These are phyloP conservation scores for Phyllosticta paracitricarpa DNA, from an alignment of 2,329 filamentous ascomycete species.

Conservation along the genomic window DNA sequence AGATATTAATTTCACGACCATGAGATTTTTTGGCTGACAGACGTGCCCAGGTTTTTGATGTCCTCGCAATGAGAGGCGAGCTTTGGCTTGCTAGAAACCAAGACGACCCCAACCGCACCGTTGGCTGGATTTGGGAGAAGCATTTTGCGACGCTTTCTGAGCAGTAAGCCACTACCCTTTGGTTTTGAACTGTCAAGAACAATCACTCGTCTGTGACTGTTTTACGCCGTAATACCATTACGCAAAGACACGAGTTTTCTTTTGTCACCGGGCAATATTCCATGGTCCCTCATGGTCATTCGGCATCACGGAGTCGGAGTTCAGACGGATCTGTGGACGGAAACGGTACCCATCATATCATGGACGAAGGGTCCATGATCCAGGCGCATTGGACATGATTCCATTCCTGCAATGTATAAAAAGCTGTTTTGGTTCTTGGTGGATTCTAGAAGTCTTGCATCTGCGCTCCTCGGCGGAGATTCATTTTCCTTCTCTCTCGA, in stretches of 20 bases:
- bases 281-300: conserved; percentile 6
- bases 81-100: conserved; percentile 97
- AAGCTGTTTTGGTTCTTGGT: conserved; percentile 5
- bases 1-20: conserved; percentile 18
- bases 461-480: conserved; percentile 5
- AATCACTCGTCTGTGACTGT: neutral
- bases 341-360: neutral
- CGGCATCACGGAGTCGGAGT: conserved; percentile 9
- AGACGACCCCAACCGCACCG: conserved; percentile 66
- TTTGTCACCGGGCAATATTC: conserved; percentile 6
- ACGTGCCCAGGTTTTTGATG: conserved; percentile 35
- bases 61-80: conserved; percentile 94
- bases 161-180: conserved; percentile 12
- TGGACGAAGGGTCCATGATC: neutral
- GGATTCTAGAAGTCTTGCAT: conserved; percentile 6
- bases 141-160: conserved; percentile 56
- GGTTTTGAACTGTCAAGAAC: neutral
- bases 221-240: conserved; percentile 3
- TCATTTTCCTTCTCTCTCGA: neutral
- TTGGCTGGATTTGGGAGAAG: conserved; percentile 99
- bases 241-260: conserved; percentile 8
- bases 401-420: conserved; percentile 8
- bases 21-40: neutral
- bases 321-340: neutral
- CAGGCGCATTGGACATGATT: conserved; percentile 7